Evolutionary conservation across 2,329 filamentous ascomycete species (phyloP).

Genomic region (Penicillium sp.): DNA sequence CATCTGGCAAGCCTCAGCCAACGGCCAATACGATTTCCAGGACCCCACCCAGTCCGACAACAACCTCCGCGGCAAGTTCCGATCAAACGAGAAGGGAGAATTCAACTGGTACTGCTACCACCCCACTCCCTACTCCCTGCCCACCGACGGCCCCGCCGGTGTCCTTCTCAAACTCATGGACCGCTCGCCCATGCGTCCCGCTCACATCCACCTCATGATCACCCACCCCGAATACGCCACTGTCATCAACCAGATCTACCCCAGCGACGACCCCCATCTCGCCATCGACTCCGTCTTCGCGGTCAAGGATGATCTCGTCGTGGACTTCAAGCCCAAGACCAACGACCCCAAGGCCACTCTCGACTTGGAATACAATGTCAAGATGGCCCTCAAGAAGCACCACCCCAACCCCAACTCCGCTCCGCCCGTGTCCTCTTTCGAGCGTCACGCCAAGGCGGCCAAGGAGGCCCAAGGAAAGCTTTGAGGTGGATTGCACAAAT

Average conservation of each 20-base stretch:
- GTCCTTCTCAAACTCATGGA: constrained; percentile 54
- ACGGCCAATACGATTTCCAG: constrained; percentile 74
- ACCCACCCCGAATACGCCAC: constrained; percentile 56
- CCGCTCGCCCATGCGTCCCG: constrained; percentile 59
- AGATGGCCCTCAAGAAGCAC: constrained; percentile 48
- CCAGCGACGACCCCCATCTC: constrained; percentile 57
- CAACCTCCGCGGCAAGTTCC: constrained; percentile 76
- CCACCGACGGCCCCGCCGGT: constrained; percentile 59
- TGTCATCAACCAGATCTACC: constrained; percentile 58
- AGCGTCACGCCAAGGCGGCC: constrained; percentile 31
- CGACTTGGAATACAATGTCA: constrained; percentile 62
- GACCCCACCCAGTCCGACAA: constrained; percentile 69
- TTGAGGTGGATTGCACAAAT: not conserved
- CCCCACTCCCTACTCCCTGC: constrained; percentile 70
- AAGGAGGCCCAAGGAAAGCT: constrained; percentile 19
- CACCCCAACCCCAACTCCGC: constrained; percentile 40
- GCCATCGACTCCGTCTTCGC: constrained; percentile 60
- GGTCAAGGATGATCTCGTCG: constrained; percentile 59
- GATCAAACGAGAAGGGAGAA: constrained; percentile 64
- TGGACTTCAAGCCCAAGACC: constrained; percentile 55
- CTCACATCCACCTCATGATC: constrained; percentile 59
- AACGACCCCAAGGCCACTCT: constrained; percentile 53
- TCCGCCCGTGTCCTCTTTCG: constrained; percentile 37
- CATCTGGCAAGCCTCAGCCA: constrained; percentile 74
- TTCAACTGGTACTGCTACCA: constrained; percentile 71